Conservation (phyloP, 2,329 filamentous ascomycete species). For the Trichoderma harzianum region DNA sequence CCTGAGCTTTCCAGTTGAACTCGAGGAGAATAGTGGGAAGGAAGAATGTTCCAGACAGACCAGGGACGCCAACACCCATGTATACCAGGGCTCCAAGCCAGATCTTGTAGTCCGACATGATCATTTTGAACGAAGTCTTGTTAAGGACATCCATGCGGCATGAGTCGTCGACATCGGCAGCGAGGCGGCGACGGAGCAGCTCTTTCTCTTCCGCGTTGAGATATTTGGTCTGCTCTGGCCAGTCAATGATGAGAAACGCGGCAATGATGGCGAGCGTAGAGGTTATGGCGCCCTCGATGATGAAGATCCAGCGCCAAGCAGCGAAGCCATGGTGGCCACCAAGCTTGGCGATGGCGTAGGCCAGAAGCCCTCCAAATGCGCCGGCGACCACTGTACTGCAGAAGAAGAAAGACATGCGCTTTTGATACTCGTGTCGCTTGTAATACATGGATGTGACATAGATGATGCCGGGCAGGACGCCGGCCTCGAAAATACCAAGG, state of each 20-base stretch:
- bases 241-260: conserved; percentile 19
- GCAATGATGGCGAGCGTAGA: conserved; percentile 35
- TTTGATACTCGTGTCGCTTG: conserved; percentile 56
- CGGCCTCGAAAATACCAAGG: conserved; percentile 52
- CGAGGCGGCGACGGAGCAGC: conserved; percentile 32
- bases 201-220: conserved; percentile 23
- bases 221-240: conserved; percentile 39
- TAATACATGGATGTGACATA: conserved; percentile 58
- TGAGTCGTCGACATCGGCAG: conserved; percentile 40
- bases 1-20: conserved; percentile 33
- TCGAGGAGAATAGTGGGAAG: conserved; percentile 38
- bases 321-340: conserved; percentile 46
- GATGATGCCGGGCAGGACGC: conserved; percentile 60
- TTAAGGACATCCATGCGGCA: conserved; percentile 52
- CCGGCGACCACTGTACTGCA: conserved; percentile 56
- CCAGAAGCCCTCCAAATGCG: conserved; percentile 60
- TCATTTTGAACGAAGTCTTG: conserved; percentile 43
- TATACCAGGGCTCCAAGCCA: conserved; percentile 38
- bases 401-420: conserved; percentile 60
- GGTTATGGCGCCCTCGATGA: conserved; percentile 58
- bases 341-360: conserved; percentile 59
- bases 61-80: conserved; percentile 42
- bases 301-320: conserved; percentile 76
- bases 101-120: conserved; percentile 46
- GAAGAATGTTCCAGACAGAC: conserved; percentile 41